Evolutionary conservation across 2,329 filamentous ascomycete species (phyloP), one percentile per base, ranked within the genome.

Genomic region (Xylariaceae sp.): DNA sequence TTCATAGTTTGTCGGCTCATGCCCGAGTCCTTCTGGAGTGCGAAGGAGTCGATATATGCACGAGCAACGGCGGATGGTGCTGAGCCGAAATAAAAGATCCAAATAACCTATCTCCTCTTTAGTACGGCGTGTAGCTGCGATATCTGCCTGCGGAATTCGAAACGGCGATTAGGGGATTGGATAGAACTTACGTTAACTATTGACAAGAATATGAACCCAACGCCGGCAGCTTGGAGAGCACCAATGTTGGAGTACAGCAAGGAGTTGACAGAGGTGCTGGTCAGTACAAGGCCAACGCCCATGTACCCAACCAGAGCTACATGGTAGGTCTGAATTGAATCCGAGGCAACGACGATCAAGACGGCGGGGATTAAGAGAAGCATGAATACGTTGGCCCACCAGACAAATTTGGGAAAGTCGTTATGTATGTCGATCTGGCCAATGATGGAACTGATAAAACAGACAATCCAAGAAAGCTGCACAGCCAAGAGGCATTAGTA

Each of bases 71-170:
- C 89, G 40, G 89, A 88, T 1, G 92, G 91, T 16, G 91, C 87
- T 2, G 92, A 96, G 65, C 94, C 94, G 67, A 96, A 99, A 78
- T 97, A 97, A 74, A 97, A 95, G 63, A 96, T 96, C 94, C 94
- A 99, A 55, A 97, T 83, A 64, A 96, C 89, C 92, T 96, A 40
- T 3, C 16, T 26, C 6, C 52, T 18, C 34, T 12, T 37, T 26
- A 58, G 44, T 29, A 53, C 49, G 19, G 44, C 43, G 51, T 13
- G 18, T 26, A 22, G 13, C 39, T 26, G 26, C 26, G 19, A 18
- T 15, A 10, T 15, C 3, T n/a, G 37, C 21, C 4, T 12, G 21
- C 3, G 18, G 29, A 30, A 13, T 2, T 43, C 18, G 18, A 37
- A 26, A 22, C 2, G 47, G 52, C 48, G 0, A 12, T n/a, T 5